Conservation (phyloP, 352 stramenopile species). For the Phytophthora hibernalis region DNA sequence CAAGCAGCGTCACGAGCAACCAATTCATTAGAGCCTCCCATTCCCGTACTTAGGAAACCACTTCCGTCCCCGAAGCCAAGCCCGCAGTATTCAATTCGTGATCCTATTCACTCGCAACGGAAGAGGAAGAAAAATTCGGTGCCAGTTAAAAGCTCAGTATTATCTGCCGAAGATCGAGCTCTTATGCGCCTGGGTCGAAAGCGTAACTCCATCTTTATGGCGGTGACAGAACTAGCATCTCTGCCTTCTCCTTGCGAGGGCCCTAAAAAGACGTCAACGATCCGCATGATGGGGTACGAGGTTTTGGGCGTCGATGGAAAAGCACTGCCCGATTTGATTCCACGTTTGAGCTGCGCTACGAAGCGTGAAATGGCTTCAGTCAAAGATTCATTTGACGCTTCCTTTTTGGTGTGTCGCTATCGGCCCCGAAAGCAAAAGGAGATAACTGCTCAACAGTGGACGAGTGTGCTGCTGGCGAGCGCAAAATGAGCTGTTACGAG, state of each 20-base stretch:
- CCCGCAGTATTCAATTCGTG: conserved; percentile 13
- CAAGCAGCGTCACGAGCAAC: background rate
- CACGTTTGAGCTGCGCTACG: conserved; percentile 24
- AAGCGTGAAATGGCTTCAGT: conserved; percentile 25
- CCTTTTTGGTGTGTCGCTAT: conserved; percentile 36
- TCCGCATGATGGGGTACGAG: conserved; percentile 22
- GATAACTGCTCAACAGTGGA: background rate
- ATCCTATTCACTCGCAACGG: conserved; percentile 9
- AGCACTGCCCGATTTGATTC: conserved; percentile 23
- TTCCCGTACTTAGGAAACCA: conserved; percentile 2
- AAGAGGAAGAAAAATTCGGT: conserved; percentile 50
- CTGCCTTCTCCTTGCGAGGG: background rate
- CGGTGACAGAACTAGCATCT: conserved; percentile 10
- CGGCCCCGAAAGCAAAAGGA: conserved; percentile 21
- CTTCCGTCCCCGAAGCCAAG: background rate
- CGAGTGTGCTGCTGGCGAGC: background rate
- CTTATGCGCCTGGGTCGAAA: conserved; percentile 55
- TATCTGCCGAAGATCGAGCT: conserved; percentile 38
- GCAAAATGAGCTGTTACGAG: conserved; percentile 43
- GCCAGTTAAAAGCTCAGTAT: conserved; percentile 24
- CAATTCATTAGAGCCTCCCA: background rate
- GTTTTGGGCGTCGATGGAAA: conserved; percentile 28
- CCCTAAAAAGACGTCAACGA: conserved; percentile 5
- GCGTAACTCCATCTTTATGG: conserved; percentile 53
- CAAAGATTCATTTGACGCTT: conserved; percentile 14